Evolutionary conservation across 192 early-diverging fungal genomes (phyloP).

Genomic region (Cladochytrium replicatum): DNA sequence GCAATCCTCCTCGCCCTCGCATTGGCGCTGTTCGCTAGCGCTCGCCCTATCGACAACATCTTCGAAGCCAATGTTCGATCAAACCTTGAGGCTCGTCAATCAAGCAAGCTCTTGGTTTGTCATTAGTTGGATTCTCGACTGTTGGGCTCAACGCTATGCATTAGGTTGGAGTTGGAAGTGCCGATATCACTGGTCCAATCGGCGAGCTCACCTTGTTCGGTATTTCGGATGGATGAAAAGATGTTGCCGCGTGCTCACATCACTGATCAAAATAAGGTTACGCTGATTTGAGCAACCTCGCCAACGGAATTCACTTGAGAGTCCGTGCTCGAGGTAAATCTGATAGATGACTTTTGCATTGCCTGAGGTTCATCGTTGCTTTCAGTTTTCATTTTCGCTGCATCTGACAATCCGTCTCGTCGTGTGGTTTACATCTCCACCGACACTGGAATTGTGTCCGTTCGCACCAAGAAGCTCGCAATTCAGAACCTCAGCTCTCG

Average conservation of each 20-base stretch:
- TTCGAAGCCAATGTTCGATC: too few relatives aligned
- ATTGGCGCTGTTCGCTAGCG: too few relatives aligned
- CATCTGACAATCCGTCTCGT: conserved; percentile 3
- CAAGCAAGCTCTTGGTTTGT: too few relatives aligned
- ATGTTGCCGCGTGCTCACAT: background rate
- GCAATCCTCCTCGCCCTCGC: too few relatives aligned
- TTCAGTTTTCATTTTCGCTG: conserved; percentile 29
- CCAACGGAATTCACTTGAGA: conserved; percentile 31
- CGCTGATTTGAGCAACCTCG: conserved; percentile 20
- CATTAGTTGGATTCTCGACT: too few relatives aligned
- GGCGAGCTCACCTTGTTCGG: conserved; percentile 35
- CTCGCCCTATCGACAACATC: too few relatives aligned
- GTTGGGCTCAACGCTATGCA: too few relatives aligned
- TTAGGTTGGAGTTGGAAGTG: conserved; percentile 25
- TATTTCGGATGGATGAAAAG: conserved; percentile 1
- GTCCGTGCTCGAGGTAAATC: conserved; percentile 21
- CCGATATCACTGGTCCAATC: conserved; percentile 31
- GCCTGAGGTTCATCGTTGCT: too few relatives aligned
- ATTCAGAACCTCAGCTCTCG: conserved; percentile 4
- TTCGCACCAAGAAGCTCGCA: conserved; percentile 5
- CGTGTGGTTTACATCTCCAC: conserved; percentile 29
- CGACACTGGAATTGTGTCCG: conserved; percentile 20
- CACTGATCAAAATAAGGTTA: too few relatives aligned
- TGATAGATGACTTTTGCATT: background rate
- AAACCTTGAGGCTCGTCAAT: too few relatives aligned